These are phyloP conservation scores for Cadophora sp. DNA, from an alignment of 2,329 filamentous ascomycete species.

Conservation along the genomic window DNA sequence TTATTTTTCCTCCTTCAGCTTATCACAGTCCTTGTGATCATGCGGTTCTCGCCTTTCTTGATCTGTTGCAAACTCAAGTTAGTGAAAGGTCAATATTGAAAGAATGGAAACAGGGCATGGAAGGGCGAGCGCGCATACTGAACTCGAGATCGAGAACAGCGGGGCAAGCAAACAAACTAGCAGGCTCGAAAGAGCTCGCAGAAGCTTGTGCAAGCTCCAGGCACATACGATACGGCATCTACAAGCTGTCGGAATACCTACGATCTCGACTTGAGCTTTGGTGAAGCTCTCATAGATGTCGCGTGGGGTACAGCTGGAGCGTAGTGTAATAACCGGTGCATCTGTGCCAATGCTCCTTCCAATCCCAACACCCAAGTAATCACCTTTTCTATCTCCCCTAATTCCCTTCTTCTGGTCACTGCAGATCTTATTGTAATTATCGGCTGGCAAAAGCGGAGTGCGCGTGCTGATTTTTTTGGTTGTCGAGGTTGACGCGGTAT, in stretches of 20 bases:
- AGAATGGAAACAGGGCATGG: neutral
- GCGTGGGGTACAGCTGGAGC: constrained; percentile 41
- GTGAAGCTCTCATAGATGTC: constrained; percentile 43
- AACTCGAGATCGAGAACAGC: constrained; percentile 17
- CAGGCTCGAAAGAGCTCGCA: constrained; percentile 29
- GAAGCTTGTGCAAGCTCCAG: constrained; percentile 38
- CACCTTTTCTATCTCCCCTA: constrained; percentile 33
- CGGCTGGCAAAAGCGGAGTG: neutral
- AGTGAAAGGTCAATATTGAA: constrained; percentile 20
- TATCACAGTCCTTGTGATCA: constrained; percentile 40
- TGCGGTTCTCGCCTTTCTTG: constrained; percentile 33
- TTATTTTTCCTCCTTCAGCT: constrained; percentile 41
- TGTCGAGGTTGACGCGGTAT: constrained; percentile 1
- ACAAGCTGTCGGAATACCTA: constrained; percentile 44
- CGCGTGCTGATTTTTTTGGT: neutral
- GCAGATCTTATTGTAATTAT: neutral
- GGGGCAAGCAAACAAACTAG: constrained; percentile 22
- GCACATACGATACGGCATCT: constrained; percentile 34
- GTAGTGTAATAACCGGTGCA: constrained; percentile 38
- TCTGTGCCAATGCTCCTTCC: constrained; percentile 28
- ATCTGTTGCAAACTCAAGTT: constrained; percentile 30
- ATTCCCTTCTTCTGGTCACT: neutral
- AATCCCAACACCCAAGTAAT: constrained; percentile 29
- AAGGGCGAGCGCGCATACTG: constrained; percentile 19
- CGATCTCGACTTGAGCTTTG: constrained; percentile 43